Evolutionary conservation across 1,139 yeast species (phyloP).

Genomic region (Eremothecium gossypii): DNA sequence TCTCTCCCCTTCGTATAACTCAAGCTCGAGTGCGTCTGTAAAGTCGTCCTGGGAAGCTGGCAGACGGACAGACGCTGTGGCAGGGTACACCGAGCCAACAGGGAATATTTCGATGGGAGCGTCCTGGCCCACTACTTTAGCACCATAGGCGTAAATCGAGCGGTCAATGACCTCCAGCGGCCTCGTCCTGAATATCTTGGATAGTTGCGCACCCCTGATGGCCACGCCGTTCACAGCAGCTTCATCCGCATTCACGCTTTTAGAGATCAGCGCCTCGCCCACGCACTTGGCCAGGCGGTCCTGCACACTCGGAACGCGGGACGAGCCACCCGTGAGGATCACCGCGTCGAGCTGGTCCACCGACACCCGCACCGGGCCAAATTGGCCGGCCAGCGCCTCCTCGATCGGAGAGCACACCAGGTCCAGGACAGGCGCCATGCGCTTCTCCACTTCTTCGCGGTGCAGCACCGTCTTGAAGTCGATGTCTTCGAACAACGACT

Average conservation of each 20-base stretch:
- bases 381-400: conserved; percentile 38
- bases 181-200: conserved; percentile 52
- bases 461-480: conserved; percentile 63
- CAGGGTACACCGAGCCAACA: conserved; percentile 33
- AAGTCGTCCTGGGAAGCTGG: conserved; percentile 6
- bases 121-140: conserved; percentile 32
- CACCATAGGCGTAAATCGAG: conserved; percentile 37
- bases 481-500: conserved; percentile 56
- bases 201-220: conserved; percentile 60
- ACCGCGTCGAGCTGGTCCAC: conserved; percentile 50
- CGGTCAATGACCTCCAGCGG: conserved; percentile 51
- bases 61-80: conserved; percentile 7
- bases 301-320: conserved; percentile 85
- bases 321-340: conserved; percentile 82
- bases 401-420: conserved; percentile 48
- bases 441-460: conserved; percentile 70
- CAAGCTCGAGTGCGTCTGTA: conserved; percentile 29
- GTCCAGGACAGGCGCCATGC: conserved; percentile 36
- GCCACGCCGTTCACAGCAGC: conserved; percentile 88
- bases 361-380: conserved; percentile 23
- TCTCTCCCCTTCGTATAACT: conserved; percentile 47
- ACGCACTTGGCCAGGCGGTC: conserved; percentile 44
- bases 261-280: conserved; percentile 60
- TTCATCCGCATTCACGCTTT: conserved; percentile 92
- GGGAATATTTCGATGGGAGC: conserved; percentile 32